A percentile compares a stretch with the other conserved stretches of the same genome.
These are phyloP conservation scores for Calocybe indica DNA, from an alignment of 768 basidiomycete genomes.

Conservation along the genomic window DNA sequence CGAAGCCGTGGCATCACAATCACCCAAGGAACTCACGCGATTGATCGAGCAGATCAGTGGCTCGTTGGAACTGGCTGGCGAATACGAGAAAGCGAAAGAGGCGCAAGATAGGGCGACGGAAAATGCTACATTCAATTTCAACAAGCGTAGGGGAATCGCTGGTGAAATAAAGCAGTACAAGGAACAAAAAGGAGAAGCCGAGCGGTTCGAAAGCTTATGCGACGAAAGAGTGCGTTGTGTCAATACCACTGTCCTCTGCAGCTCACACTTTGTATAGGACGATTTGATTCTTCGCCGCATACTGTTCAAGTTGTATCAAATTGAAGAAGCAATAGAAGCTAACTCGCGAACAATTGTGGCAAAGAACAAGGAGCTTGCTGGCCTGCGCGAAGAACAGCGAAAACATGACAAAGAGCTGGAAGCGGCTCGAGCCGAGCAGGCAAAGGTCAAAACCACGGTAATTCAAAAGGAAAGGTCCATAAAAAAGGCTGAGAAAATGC, in stretches of 20 bases:
- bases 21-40: conserved; percentile 79
- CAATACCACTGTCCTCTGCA: background rate
- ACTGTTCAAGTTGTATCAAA: conserved; percentile 85
- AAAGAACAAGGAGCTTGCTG: conserved; percentile 67
- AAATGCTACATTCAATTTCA: conserved; percentile 91
- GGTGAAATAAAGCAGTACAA: conserved; percentile 97
- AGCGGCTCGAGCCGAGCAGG: conserved; percentile 72
- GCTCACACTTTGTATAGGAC: conserved; percentile 44
- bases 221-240: conserved; percentile 56
- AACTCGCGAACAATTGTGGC: conserved; percentile 65
- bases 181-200: conserved; percentile 93
- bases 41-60: conserved; percentile 96
- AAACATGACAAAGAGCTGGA: conserved; percentile 68
- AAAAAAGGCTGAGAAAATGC: conserved; percentile 85
- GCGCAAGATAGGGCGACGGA: conserved; percentile 90
- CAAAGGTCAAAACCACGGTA: conserved; percentile 65
- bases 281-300: conserved; percentile 76
- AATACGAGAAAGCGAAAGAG: conserved; percentile 86
- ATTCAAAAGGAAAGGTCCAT: conserved; percentile 83
- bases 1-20: conserved; percentile 94
- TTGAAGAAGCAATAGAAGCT: conserved; percentile 74
- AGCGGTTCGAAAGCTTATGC: conserved; percentile 74
- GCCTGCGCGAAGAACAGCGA: conserved; percentile 63
- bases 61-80: conserved; percentile 80
- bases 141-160: conserved; percentile 87